Conservation (phyloP, 129 eudicot species). For the Flaveria brownii region DNA sequence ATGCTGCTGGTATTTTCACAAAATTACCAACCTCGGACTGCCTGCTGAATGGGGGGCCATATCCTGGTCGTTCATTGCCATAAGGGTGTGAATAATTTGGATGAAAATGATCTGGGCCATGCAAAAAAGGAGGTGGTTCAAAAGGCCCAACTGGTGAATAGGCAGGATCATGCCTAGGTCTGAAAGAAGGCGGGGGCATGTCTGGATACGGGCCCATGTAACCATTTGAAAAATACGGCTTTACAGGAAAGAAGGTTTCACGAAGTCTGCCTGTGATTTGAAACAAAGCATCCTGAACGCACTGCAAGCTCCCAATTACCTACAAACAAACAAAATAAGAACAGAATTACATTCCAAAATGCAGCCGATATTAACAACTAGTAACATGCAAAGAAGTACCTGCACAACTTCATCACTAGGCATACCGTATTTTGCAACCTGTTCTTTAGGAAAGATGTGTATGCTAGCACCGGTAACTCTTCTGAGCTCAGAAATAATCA, state of each 20-base stretch:
- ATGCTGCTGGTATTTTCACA: not conserved
- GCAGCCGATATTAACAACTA: not conserved
- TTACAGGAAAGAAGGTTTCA: conserved; percentile 48
- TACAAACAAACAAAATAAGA: conserved; percentile 29
- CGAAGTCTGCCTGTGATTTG: conserved; percentile 63
- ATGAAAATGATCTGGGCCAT: conserved; percentile 38
- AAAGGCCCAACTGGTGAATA: conserved; percentile 42
- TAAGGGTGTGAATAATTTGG: conserved; percentile 43
- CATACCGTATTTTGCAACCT: conserved; percentile 44
- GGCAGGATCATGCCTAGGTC: conserved; percentile 54
- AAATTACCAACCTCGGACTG: conserved; percentile 49
- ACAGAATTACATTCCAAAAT: not conserved
- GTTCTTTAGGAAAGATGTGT: conserved; percentile 55
- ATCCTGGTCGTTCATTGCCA: conserved; percentile 49
- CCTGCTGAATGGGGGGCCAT: conserved; percentile 33
- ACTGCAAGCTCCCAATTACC: conserved; percentile 54
- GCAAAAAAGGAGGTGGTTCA: conserved; percentile 43
- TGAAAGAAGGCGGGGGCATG: conserved; percentile 55
- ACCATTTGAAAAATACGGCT: conserved; percentile 35
- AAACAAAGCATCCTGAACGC: conserved; percentile 61
- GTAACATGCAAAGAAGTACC: conserved; percentile 33
- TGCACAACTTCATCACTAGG: conserved; percentile 64
- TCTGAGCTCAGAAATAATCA: conserved; percentile 50
- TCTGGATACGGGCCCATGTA: conserved; percentile 41
- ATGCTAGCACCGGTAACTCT: conserved; percentile 64